Conservation (phyloP, 768 basidiomycete genomes). For the Pilatotrama ljubarskyi region DNA sequence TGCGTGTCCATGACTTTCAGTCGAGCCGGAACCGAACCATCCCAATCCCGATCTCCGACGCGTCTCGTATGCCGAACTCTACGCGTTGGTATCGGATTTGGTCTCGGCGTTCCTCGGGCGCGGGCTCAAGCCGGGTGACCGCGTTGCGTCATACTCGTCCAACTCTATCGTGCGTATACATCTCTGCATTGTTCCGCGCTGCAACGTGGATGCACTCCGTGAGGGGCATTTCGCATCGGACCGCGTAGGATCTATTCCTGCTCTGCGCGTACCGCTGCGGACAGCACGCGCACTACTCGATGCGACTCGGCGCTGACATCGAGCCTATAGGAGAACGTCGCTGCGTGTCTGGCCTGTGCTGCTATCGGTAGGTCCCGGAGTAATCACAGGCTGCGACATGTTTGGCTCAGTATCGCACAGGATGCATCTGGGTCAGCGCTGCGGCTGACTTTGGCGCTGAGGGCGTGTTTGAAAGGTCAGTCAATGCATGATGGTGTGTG, state of each 20-base stretch:
- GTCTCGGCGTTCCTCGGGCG: conserved; percentile 56
- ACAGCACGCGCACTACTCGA: background rate
- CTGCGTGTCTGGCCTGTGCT: conserved; percentile 63
- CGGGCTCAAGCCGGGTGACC: conserved; percentile 63
- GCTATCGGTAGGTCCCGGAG: conserved; percentile 48
- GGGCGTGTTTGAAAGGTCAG: conserved; percentile 72
- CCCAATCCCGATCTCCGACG: conserved; percentile 45
- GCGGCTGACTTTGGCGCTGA: conserved; percentile 82
- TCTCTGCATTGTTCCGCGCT: background rate
- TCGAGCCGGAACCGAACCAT: conserved; percentile 58
- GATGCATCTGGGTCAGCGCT: conserved; percentile 82
- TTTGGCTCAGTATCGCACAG: conserved; percentile 18
- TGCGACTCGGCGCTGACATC: conserved; percentile 2
- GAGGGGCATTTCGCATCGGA: background rate
- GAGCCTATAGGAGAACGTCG: conserved; percentile 61
- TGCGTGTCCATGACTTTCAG: conserved; percentile 33
- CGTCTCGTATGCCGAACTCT: conserved; percentile 59
- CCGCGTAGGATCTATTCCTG: background rate
- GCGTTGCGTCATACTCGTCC: conserved; percentile 75
- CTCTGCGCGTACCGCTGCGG: background rate
- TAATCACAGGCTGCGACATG: background rate
- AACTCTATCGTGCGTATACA: conserved; percentile 66
- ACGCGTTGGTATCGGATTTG: conserved; percentile 53
- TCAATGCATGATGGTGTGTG: conserved; percentile 2
- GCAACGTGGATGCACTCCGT: background rate